These are phyloP conservation scores for Cladorrhinum sp. DNA, from an alignment of 2,329 filamentous ascomycete species.

Conservation along the genomic window DNA sequence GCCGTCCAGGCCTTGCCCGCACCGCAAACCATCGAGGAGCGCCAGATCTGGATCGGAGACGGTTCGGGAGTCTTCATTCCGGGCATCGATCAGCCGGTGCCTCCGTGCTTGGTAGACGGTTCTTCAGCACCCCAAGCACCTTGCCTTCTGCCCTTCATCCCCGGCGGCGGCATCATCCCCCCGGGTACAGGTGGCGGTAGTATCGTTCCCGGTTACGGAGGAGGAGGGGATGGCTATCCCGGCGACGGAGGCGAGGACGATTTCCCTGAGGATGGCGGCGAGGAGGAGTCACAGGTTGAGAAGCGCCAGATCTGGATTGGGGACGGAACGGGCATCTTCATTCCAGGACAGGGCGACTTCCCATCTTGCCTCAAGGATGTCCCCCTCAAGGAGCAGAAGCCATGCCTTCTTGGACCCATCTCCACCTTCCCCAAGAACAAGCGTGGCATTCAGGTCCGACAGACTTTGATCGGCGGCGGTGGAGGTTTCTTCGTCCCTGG, in stretches of 20 bases:
- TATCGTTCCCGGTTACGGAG: not conserved
- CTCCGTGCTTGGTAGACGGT: conserved; percentile 13
- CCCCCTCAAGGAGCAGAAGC: conserved; percentile 18
- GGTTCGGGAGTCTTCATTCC: conserved; percentile 17
- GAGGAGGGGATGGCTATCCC: not conserved
- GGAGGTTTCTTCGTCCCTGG: not conserved
- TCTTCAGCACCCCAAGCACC: conserved; percentile 19
- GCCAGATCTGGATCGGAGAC: conserved; percentile 21
- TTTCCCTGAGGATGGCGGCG: not conserved
- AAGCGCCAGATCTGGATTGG: conserved; percentile 19
- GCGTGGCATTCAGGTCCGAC: not conserved
- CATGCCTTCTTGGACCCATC: conserved; percentile 3
- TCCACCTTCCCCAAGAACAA: conserved; percentile 1
- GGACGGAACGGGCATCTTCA: conserved; percentile 6
- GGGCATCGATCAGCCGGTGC: conserved; percentile 12
- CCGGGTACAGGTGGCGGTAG: not conserved
- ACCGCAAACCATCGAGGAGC: conserved; percentile 16
- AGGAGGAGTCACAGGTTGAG: not conserved
- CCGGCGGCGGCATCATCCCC: conserved; percentile 14
- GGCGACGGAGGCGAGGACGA: not conserved
- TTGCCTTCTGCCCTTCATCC: conserved; percentile 19
- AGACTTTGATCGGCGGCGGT: conserved; percentile 6
- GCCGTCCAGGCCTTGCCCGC: conserved; percentile 29
- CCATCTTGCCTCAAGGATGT: conserved; percentile 14
- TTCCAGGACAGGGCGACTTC: conserved; percentile 18